Evolutionary conservation across 345 rosid genomes (phyloP).

Genomic region (Brassica incana): DNA sequence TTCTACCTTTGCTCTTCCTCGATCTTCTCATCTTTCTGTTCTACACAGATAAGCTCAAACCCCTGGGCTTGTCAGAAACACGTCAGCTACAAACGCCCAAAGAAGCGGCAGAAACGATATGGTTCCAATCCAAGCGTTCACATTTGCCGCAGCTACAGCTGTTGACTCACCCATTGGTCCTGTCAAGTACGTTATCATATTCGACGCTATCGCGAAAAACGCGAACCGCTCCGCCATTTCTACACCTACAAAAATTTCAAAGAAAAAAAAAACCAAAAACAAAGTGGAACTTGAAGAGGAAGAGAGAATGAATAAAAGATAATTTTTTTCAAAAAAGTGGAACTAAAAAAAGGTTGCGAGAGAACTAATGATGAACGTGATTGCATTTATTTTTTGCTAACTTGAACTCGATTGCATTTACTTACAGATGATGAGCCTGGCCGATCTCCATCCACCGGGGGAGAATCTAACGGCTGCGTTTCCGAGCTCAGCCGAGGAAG

Average conservation of each 20-base stretch:
- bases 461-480: conserved; percentile 27
- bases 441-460: conserved; percentile 54
- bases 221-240: conserved; percentile 63
- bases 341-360: neutral
- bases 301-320: too few species aligned
- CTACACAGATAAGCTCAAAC: too few species aligned
- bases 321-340: too few species aligned
- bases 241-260: conserved; percentile 28
- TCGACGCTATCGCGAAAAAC: conserved; percentile 47
- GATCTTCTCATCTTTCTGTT: too few species aligned
- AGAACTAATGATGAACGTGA: neutral
- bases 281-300: neutral
- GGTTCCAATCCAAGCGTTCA: conserved; percentile 64
- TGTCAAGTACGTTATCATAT: conserved; percentile 61
- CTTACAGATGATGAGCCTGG: conserved; percentile 45
- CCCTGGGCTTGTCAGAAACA: conserved; percentile 25
- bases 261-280: neutral
- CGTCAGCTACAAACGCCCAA: conserved; percentile 64
- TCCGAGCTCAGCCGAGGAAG: too few species aligned
- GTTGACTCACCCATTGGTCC: conserved; percentile 61
- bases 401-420: neutral
- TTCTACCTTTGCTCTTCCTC: too few species aligned
- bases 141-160: conserved; percentile 59
- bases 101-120: conserved; percentile 55
- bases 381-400: too few species aligned